Base-by-base conservation (phyloP, 1,139 yeast genomes). In the Arxiozyma slooffiae region DNA sequence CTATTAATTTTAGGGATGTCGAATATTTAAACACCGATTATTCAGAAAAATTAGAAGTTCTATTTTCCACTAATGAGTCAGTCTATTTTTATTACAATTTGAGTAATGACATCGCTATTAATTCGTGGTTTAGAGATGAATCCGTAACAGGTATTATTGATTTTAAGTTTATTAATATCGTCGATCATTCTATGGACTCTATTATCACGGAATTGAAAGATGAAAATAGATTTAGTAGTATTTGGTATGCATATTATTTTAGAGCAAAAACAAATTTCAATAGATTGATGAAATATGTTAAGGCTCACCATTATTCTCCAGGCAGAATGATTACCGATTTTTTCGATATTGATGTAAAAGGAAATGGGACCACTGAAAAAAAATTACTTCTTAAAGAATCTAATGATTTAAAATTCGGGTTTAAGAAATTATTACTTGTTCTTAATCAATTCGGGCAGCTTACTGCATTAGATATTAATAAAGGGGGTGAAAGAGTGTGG, bases 381-480 rank as follows among this genome's bases (percentile, higher is more conserved):
- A 52, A 52, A 18, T 49, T 49, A 30, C 57, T 60, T 20, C 46
- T 53, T 14, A 51, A 52, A 11, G 38, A 41, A 9, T 49, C 53
- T 40, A 54, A 57, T 47, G 57, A 63, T 41, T 43, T 58, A 11
- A 55, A 67, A 21, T 80, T 79, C 67, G 85, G 85, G 0, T 72
- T 77, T 52, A 63, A 70, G 23, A 79, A 81, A 57, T 62, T 66
- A 9, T 60, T 81, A 38, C 67, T 80, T 2, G 70, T 73, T 0
- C 71, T 75, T 2, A 73, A 81, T 0, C 58, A 60, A 16, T 59
- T 62, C 37, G 80, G 80, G 5, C 68, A 69, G 44, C 53, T 77
- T 2, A 64, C 71, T 34, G 80, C 79, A 0, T 61, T 78, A 22
- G 73, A 77, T 54, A 43, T 55, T 26, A 67, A 77, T 2, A 56